A percentile compares a stretch with the other conserved stretches of the same genome.
phyloP scores from a whole-genome alignment of 129 eudicot genomes.

The Pseudognaphalium luteoalbum region DNA sequence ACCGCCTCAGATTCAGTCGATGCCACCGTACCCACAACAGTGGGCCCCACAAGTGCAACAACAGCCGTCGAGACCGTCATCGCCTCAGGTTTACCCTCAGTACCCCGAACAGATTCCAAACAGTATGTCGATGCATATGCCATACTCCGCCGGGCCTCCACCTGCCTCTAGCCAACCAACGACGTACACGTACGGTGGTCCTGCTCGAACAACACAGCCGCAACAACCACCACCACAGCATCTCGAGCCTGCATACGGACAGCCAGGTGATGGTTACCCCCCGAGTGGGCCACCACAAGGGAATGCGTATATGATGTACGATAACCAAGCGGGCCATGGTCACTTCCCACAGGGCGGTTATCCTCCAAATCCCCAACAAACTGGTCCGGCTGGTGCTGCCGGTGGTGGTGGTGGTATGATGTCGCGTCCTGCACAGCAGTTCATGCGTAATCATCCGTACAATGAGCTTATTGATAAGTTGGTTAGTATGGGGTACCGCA shows the following conservation, averaged over 20 bases:
- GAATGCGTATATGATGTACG: slow-evolving; percentile 61
- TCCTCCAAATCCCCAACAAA: slow-evolving; percentile 50
- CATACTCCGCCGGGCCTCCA: slow-evolving; percentile 48
- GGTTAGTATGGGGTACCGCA: slow-evolving; percentile 86
- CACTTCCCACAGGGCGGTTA: slow-evolving; percentile 54
- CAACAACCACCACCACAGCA: slow-evolving; percentile 52
- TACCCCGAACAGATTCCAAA: slow-evolving; percentile 54
- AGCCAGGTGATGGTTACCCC: slow-evolving; percentile 61
- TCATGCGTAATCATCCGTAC: slow-evolving; percentile 63
- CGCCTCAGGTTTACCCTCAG: slow-evolving; percentile 52
- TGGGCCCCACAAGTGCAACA: slow-evolving; percentile 58
- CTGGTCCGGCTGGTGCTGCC: slow-evolving; percentile 24
- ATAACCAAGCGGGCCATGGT: slow-evolving; percentile 67
- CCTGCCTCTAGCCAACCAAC: slow-evolving; percentile 51
- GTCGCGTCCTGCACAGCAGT: slow-evolving; percentile 53
- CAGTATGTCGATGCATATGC: slow-evolving; percentile 75
- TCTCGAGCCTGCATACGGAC: slow-evolving; percentile 58
- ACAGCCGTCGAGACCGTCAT: slow-evolving; percentile 46
- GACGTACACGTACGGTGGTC: slow-evolving; percentile 30
- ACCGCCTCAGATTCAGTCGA: slow-evolving; percentile 32
- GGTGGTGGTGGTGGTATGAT: slow-evolving; percentile 31
- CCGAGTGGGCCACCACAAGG: slow-evolving; percentile 43
- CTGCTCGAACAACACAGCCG: slow-evolving; percentile 24
- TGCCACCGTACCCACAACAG: slow-evolving; percentile 54
- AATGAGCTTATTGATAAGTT: slow-evolving; percentile 78